Evolutionary conservation across 1,284 basidiomycete species (phyloP).

Genomic region (Apiotrichum domesticum): DNA sequence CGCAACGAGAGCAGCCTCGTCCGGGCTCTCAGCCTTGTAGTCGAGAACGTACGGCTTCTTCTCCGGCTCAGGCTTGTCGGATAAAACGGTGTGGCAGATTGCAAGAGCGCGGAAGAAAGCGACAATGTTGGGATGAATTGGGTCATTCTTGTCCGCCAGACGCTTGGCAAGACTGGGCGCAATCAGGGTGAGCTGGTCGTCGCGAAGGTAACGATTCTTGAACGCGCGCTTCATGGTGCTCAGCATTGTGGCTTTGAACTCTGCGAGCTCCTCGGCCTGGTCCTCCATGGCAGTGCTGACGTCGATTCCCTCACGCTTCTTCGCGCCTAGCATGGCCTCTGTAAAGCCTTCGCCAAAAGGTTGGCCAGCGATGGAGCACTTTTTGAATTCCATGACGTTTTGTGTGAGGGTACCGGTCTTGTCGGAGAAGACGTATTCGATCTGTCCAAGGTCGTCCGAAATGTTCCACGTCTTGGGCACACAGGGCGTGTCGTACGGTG

Average conservation of each 20-base stretch:
- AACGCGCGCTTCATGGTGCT: slow-evolving; percentile 65
- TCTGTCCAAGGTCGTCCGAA: slow-evolving; percentile 94
- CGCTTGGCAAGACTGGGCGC: slow-evolving; percentile 76
- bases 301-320: slow-evolving; percentile 68
- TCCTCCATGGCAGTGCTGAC: slow-evolving; percentile 63
- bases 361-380: slow-evolving; percentile 80
- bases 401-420: slow-evolving; percentile 96
- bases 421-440: slow-evolving; percentile 96
- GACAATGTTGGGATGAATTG: slow-evolving; percentile 64
- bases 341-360: slow-evolving; percentile 89
- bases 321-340: slow-evolving; percentile 88
- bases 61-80: slow-evolving; percentile 61
- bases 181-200: slow-evolving; percentile 79
- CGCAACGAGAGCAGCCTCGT: slow-evolving; percentile 88
- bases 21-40: slow-evolving; percentile 87
- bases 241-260: slow-evolving; percentile 73
- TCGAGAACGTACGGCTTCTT: slow-evolving; percentile 63
- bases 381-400: slow-evolving; percentile 98
- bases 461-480: slow-evolving; percentile 98
- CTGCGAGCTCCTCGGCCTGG: slow-evolving; percentile 59
- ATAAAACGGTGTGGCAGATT: slow-evolving; percentile 82
- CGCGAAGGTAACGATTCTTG: slow-evolving; percentile 82
- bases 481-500: slow-evolving; percentile 73
- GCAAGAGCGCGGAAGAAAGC: slow-evolving; percentile 88
- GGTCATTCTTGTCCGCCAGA: slow-evolving; percentile 57